A percentile compares a stretch with the other conserved stretches of the same genome.
Conservation (phyloP, 2,329 filamentous ascomycete genomes). For the Teratosphaeria gauchensis region DNA sequence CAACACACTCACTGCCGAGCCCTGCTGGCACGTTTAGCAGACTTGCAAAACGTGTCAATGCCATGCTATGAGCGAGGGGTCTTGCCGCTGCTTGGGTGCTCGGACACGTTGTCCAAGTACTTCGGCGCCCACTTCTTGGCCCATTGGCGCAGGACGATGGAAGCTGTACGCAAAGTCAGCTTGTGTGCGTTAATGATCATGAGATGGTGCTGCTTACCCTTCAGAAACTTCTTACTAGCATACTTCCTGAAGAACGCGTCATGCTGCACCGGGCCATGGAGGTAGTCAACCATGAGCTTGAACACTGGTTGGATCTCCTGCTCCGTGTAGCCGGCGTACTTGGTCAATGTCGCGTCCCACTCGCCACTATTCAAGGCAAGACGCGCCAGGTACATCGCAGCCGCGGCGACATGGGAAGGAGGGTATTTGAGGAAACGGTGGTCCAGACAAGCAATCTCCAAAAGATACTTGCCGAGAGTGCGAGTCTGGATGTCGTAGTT, state of each 20-base stretch:
- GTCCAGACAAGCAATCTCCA: constrained; percentile 93
- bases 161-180: constrained; percentile 48
- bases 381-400: constrained; percentile 88
- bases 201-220: constrained; percentile 54
- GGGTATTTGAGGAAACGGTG: constrained; percentile 86
- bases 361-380: constrained; percentile 81
- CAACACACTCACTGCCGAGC: constrained; percentile 1
- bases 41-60: background rate
- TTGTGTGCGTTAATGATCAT: constrained; percentile 8
- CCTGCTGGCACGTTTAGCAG: constrained; percentile 9
- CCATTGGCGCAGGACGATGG: constrained; percentile 85
- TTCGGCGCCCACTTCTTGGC: constrained; percentile 50
- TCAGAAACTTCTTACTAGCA: constrained; percentile 97
- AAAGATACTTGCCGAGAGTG: constrained; percentile 92
- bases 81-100: constrained; percentile 20
- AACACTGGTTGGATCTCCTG: constrained; percentile 89
- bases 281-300: constrained; percentile 91
- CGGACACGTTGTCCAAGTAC: constrained; percentile 22
- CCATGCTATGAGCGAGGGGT: constrained; percentile 18
- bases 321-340: constrained; percentile 90
- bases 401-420: constrained; percentile 82
- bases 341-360: constrained; percentile 81
- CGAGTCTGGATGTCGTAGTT: constrained; percentile 98
- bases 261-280: constrained; percentile 79
- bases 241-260: constrained; percentile 99